These are phyloP conservation scores for Sungouiozyma ichnusensis DNA, from an alignment of 805 yeast species.

Conservation along the genomic window DNA sequence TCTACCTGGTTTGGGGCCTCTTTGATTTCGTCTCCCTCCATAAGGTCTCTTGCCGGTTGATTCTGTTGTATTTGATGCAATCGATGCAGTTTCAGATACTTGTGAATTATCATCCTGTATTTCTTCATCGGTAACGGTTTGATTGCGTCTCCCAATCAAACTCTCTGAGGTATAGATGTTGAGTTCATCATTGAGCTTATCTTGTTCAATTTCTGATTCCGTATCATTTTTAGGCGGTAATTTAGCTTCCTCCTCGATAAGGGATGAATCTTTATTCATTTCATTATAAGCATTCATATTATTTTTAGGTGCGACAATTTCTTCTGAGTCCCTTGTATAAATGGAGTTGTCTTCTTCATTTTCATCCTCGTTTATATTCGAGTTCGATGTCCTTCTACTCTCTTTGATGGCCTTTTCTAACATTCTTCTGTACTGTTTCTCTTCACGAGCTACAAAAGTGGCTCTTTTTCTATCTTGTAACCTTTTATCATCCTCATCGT, in stretches of 20 bases:
- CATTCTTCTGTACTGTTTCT: conserved; percentile 35
- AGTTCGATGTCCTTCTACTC: conserved; percentile 30
- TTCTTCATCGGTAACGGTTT: background rate
- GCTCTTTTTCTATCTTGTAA: conserved; percentile 29
- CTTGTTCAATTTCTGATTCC: background rate
- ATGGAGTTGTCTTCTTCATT: conserved; percentile 1
- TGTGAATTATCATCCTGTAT: background rate
- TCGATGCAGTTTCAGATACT: background rate
- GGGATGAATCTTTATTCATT: background rate
- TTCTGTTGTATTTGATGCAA: background rate
- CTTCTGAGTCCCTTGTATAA: background rate
- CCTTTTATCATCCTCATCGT: conserved; percentile 20
- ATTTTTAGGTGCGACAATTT: background rate
- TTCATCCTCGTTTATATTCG: conserved; percentile 6
- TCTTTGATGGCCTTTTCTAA: conserved; percentile 33
- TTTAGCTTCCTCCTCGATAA: background rate
- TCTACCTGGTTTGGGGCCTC: conserved; percentile 7
- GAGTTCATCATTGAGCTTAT: background rate
- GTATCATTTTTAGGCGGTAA: background rate
- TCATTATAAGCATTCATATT: background rate
- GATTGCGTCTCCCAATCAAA: background rate
- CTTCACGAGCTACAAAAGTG: conserved; percentile 33
- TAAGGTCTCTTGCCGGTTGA: background rate
- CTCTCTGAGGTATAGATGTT: background rate
- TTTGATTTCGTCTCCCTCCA: conserved; percentile 2